A percentile compares a stretch with the other conserved stretches of the same genome.
Conservation (phyloP, 2,329 filamentous ascomycete species). For the Rutstroemia sp. region DNA sequence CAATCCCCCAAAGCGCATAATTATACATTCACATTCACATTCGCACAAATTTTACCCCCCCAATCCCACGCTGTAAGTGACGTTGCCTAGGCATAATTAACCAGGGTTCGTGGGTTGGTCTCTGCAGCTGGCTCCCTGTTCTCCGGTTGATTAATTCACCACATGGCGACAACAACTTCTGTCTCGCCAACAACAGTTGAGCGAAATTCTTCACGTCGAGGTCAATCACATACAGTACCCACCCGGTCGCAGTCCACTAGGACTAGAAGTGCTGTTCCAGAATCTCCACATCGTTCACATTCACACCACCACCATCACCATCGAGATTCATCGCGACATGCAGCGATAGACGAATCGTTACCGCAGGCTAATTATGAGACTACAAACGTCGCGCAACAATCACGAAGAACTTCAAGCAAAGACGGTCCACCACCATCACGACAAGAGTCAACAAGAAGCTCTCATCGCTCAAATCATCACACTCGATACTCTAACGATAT, state of each 20-base stretch:
- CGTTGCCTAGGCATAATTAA: slow-evolving; percentile 1
- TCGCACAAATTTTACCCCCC: neutral
- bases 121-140: slow-evolving; percentile 13
- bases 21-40: neutral
- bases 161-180: slow-evolving; percentile 22
- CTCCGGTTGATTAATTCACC: slow-evolving; percentile 9
- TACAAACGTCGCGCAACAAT: slow-evolving; percentile 47
- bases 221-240: slow-evolving; percentile 24
- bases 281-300: slow-evolving; percentile 19
- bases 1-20: neutral
- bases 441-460: slow-evolving; percentile 27
- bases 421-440: slow-evolving; percentile 22
- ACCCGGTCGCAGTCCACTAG: slow-evolving; percentile 25
- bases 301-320: slow-evolving; percentile 24
- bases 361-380: slow-evolving; percentile 68
- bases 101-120: slow-evolving; percentile 1
- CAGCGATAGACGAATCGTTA: slow-evolving; percentile 35
- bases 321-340: slow-evolving; percentile 34
- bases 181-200: slow-evolving; percentile 21
- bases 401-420: slow-evolving; percentile 26
- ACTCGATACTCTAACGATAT: slow-evolving; percentile 34
- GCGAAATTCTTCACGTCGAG: slow-evolving; percentile 15
- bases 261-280: slow-evolving; percentile 14
- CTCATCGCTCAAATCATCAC: slow-evolving; percentile 31
- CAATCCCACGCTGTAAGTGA: neutral